Evolutionary conservation across 2,329 filamentous ascomycete species (phyloP), one percentile per base, ranked within the genome.

Genomic region (Xylariaceae sp.): DNA sequence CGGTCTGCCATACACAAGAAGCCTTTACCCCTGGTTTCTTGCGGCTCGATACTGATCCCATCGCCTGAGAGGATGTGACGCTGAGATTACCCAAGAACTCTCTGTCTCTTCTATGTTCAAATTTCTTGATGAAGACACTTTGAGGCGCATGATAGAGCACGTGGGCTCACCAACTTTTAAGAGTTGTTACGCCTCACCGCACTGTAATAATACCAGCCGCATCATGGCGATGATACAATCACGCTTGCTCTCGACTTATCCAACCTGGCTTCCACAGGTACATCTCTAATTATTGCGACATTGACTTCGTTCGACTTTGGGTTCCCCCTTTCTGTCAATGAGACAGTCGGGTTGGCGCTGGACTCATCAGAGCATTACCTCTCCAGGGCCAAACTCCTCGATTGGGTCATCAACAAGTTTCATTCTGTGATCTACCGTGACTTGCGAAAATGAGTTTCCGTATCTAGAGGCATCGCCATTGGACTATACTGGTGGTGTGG

Each of bases 171-270:
- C 73, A 13, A 75, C 72, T 57, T n/a, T 77, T 74, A 12, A 86
- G 61, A 51, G 75, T 66, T 10, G 68, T 71, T 13, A 86, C 82
- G 19, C 74, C 46, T 79, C 71, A 16, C 83, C 82, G 56, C 76
- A 77, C 62, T 77, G 87, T 58, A 14, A 87, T 81, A 5, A 84
- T 63, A 5, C 83, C 84, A 10, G 83, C 78, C 4, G 79, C 82
- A 66, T 88, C 84, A 56, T 87, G 84, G 18, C 84, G 83, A 42
- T 87, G 47, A 86, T 84, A 60, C 82, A 84, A 58, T 86, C 81
- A 17, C 79, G 79, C 52, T 83, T 76, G 12, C 88, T 78, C 1
- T 82, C 75, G 2, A 88, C 86, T 85, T 60, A 88, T 88, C 12
- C 77, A 71, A 19, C 85, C 85, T 0, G 75, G 72, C 60, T 83